Percentiles rank a stretch among this genome's conserved stretches.
Evolutionary conservation across 2,329 filamentous ascomycete species (phyloP).

Genomic region (Diaporthe helianthi): DNA sequence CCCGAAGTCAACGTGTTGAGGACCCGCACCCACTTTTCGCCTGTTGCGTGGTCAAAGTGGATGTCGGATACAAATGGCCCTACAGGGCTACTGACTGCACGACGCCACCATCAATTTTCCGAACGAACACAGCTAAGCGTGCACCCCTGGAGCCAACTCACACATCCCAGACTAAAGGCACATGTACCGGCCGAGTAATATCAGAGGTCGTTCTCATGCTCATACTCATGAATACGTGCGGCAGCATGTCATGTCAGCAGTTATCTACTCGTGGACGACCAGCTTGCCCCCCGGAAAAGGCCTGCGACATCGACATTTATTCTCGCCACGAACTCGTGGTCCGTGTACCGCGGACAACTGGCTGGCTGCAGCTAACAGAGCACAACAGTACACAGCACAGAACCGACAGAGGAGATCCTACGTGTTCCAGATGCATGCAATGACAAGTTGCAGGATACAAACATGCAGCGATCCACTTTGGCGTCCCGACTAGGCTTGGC

Average conservation of each 20-base stretch:
- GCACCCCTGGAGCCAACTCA: too few relatives aligned
- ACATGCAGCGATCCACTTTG: not conserved
- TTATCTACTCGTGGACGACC: slow-evolving; percentile 1
- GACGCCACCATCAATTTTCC: not conserved
- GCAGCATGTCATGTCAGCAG: not conserved
- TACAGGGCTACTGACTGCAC: not conserved
- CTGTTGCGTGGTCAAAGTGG: not conserved
- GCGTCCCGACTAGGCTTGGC: not conserved
- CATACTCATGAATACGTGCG: not conserved
- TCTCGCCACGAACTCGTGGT: slow-evolving; percentile 16
- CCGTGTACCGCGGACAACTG: not conserved
- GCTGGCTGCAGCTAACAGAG: not conserved
- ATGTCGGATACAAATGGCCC: not conserved
- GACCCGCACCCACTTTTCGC: not conserved
- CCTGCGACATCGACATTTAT: not conserved
- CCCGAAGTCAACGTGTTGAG: not conserved
- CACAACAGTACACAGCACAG: not conserved
- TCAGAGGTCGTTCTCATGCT: not conserved
- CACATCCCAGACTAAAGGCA: not conserved
- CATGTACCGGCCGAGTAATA: not conserved
- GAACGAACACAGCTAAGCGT: too few relatives aligned
- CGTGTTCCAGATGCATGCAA: not conserved
- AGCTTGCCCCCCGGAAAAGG: slow-evolving; percentile 4
- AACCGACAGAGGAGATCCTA: not conserved
- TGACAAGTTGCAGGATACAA: not conserved